Evolutionary conservation across 2,329 filamentous ascomycete genomes (phyloP).

Genomic region (Alternaria ethzedia): DNA sequence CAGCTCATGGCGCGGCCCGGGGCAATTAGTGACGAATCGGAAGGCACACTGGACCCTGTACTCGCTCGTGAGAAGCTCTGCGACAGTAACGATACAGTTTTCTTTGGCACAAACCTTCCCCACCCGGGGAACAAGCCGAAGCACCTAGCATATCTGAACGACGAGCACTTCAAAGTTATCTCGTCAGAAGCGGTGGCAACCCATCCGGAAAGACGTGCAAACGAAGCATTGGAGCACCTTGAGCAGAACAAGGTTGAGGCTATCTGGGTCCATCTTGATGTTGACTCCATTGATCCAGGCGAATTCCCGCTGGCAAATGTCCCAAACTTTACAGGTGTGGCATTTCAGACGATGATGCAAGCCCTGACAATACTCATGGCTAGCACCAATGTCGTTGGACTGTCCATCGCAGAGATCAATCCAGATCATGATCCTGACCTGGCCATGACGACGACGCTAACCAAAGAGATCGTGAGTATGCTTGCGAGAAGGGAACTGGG

Average conservation of each 20-base stretch:
- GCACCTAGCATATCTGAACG: constrained; percentile 30
- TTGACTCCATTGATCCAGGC: constrained; percentile 34
- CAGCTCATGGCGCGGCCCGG: constrained; percentile 21
- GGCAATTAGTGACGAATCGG: not conserved
- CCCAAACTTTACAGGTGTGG: constrained; percentile 30
- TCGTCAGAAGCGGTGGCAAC: constrained; percentile 20
- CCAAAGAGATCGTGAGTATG: constrained; percentile 13
- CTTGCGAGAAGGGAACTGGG: not conserved
- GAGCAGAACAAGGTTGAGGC: constrained; percentile 25
- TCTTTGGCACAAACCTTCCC: constrained; percentile 22
- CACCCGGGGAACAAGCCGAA: constrained; percentile 13
- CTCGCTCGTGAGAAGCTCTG: not conserved
- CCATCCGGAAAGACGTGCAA: constrained; percentile 11
- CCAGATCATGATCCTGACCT: constrained; percentile 27
- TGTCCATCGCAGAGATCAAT: constrained; percentile 27
- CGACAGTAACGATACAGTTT: constrained; percentile 16
- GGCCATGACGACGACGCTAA: constrained; percentile 17
- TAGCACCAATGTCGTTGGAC: constrained; percentile 22
- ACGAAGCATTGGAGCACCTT: constrained; percentile 22
- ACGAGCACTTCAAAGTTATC: constrained; percentile 29
- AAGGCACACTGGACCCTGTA: not conserved
- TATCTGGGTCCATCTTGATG: constrained; percentile 31
- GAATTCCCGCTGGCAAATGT: constrained; percentile 33
- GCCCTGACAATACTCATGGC: constrained; percentile 25
- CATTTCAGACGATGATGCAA: constrained; percentile 25